Base-by-base conservation (phyloP, 2,329 filamentous ascomycete genomes). In the Xylaria sp. region DNA sequence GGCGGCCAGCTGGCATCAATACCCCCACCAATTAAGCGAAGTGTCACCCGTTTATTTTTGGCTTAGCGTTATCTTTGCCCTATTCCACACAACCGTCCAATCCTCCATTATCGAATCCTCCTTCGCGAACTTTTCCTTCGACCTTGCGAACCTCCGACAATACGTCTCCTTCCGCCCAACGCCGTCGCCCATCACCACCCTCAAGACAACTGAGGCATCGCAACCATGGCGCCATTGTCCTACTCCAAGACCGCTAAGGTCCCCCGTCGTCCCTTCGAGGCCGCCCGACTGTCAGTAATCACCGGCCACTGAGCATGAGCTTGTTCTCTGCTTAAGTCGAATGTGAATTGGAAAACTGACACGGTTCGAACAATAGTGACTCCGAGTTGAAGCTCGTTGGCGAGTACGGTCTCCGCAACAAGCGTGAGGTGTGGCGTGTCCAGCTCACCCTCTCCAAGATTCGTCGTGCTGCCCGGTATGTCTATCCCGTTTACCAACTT, bases 241-340 rank as follows among this genome's bases (percentile, higher is more conserved):
- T 97, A 97, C 89, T 97, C 92, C 83, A 99, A 99, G 93, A 99
- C 96, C 89, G 97, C 97, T 85, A 97, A 97, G 92, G 94, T 97
- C 89, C 94, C 95, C 81, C 89, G 92, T 86, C 92, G 95, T 87
- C 95, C 96, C 82, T 98, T 97, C 90, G 96, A 98, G 93, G 95
- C 94, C 86, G 96, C 96, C 88, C 96, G 96, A 92, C 90, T 99
- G 96, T 98, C 92, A 93, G 95, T 97, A 90, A 80, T 86, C 85
- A 86, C 89, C 89, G 94, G 92, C 95, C 96, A 98, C 92, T 98
- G 92, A 97, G 90, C 89, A 89, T 83, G 91, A 97, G 95, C 94
- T 93, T 94, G 94, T 71, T 68, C 93, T 97, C 93, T 93, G 89
- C 90, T 94, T 87, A 98, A 83, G 94, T 97, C 95, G 92, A 88